A percentile compares a stretch with the other conserved stretches of the same genome.
Conservation (phyloP, 176 grass and related monocot species). For the Tuctoria greenei region DNA sequence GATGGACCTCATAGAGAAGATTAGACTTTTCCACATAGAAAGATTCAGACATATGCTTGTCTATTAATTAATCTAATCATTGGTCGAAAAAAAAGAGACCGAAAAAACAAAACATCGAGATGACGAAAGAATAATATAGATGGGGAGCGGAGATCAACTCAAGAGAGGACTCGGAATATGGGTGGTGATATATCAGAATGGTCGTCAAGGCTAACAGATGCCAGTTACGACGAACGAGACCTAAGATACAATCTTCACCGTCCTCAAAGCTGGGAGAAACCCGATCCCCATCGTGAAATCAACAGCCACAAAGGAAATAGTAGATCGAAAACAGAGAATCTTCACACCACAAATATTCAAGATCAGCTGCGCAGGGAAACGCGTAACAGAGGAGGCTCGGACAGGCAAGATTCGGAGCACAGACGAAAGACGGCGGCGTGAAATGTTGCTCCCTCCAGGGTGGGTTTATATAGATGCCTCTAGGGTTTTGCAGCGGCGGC, state of each 20-base stretch:
- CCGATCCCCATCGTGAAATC: neutral
- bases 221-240: slow-evolving; percentile 99
- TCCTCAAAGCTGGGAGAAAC: neutral
- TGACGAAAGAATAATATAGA: neutral
- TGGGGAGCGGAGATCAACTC: rapidly evolving
- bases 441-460: rapidly evolving
- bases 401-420: neutral
- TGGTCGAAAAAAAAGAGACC: neutral
- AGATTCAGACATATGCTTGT: slow-evolving; percentile 98
- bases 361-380: rapidly evolving
- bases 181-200: slow-evolving; percentile 99
- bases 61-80: slow-evolving; percentile 59
- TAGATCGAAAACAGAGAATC: neutral
- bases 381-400: too few species aligned
- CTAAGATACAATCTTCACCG: slow-evolving; percentile 62
- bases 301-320: neutral
- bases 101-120: neutral
- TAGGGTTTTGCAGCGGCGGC: slow-evolving; percentile 30
- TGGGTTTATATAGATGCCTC: slow-evolving; percentile 35
- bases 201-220: slow-evolving; percentile 85
- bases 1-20: slow-evolving; percentile 88
- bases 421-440: neutral
- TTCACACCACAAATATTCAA: neutral
- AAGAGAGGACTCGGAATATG: slow-evolving; percentile 86
- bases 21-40: slow-evolving; percentile 68